Evolutionary conservation across 1,284 basidiomycete genomes (phyloP).

Genomic region (Ceratobasidium sp.): DNA sequence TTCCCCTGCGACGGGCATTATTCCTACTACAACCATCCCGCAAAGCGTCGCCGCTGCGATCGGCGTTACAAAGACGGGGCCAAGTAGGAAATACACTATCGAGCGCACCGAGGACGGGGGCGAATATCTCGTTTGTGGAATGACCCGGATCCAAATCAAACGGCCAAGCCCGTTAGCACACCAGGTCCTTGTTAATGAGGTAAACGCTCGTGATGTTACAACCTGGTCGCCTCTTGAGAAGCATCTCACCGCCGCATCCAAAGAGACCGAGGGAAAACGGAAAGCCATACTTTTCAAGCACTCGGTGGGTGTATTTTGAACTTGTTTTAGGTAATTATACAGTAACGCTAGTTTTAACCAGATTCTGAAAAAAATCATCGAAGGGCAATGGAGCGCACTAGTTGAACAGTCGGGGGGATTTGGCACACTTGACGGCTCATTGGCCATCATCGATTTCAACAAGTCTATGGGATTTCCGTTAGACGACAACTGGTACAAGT

Average conservation of each 20-base stretch:
- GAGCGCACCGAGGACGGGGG: neutral
- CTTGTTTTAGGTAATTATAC: neutral
- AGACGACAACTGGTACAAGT: neutral
- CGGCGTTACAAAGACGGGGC: neutral
- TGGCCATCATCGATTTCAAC: conserved; percentile 75
- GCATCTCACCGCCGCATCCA: neutral
- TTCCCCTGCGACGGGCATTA: no score
- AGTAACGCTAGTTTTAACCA: neutral
- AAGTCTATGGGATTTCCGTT: conserved; percentile 65
- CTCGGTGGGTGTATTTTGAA: conserved; percentile 17
- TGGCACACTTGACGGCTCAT: conserved; percentile 63
- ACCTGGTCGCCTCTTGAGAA: neutral
- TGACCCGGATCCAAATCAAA: neutral
- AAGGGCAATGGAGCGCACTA: conserved; percentile 70
- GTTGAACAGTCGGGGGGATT: conserved; percentile 60
- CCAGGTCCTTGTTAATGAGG: neutral
- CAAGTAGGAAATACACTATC: neutral
- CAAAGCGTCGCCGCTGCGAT: no score
- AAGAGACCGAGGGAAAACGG: conserved; percentile 4
- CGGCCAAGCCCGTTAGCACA: neutral
- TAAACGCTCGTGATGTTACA: neutral
- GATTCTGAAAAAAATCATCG: conserved; percentile 56
- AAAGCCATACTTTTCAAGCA: conserved; percentile 21
- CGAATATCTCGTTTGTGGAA: neutral
- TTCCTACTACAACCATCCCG: no score